phyloP scores from a whole-genome alignment of 108 stramenopile genomes.

The Conticribra weissflogii region DNA sequence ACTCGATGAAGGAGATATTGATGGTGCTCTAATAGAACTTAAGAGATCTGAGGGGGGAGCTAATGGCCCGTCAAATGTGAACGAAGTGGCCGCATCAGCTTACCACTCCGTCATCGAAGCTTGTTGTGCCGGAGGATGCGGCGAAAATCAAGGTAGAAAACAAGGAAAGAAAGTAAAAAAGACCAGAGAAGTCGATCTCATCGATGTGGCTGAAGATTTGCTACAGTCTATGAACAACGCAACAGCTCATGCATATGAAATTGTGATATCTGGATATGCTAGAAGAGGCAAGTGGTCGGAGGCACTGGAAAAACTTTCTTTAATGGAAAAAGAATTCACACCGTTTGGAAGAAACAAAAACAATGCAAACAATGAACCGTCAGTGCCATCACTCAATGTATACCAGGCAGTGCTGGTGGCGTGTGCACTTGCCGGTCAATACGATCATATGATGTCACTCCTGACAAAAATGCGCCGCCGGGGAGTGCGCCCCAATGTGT shows the following conservation, averaged over 20 bases:
- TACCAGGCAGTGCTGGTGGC: conserved; percentile 70
- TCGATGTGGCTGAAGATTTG: conserved; percentile 24
- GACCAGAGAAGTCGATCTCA: conserved; percentile 19
- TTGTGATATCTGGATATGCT: conserved; percentile 56
- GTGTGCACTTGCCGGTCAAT: conserved; percentile 53
- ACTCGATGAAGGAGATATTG: conserved; percentile 18
- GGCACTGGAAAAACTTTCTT: conserved; percentile 57
- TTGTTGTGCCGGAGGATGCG: conserved; percentile 40
- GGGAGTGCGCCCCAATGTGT: conserved; percentile 55
- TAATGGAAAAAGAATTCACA: conserved; percentile 50
- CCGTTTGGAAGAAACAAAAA: background rate
- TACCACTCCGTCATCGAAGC: conserved; percentile 68
- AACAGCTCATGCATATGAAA: conserved; percentile 60
- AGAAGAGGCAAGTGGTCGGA: conserved; percentile 58
- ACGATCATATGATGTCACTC: conserved; percentile 54
- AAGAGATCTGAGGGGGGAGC: no score
- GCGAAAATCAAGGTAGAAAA: conserved; percentile 22
- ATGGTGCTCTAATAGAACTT: conserved; percentile 23
- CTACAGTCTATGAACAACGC: conserved; percentile 29
- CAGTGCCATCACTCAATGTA: conserved; percentile 35
- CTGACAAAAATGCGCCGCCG: conserved; percentile 56
- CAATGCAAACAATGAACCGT: background rate
- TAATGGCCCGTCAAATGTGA: no score
- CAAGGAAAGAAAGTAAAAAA: conserved; percentile 24
- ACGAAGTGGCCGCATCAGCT: conserved; percentile 35